Conservation (phyloP, 768 basidiomycete genomes). For the Chlorophyllum brunneum region DNA sequence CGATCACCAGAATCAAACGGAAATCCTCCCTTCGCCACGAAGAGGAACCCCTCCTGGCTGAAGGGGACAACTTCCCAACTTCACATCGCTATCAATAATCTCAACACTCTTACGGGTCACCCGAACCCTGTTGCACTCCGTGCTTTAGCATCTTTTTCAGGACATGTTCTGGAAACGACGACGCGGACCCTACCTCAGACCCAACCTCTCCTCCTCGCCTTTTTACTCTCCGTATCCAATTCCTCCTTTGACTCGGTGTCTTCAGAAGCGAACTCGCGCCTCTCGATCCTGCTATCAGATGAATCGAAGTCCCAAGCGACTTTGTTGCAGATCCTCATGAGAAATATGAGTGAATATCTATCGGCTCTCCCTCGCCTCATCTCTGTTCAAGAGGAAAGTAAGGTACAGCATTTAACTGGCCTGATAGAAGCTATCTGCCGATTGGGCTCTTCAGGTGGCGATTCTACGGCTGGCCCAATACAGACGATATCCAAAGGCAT, state of each 20-base stretch:
- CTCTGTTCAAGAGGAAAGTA: constrained; percentile 65
- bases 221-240: constrained; percentile 68
- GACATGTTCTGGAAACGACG: constrained; percentile 49
- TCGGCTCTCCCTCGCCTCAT: constrained; percentile 70
- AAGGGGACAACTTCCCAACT: constrained; percentile 79
- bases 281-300: constrained; percentile 42
- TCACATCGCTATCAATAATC: constrained; percentile 73
- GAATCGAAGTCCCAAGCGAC: constrained; percentile 39
- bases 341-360: constrained; percentile 62
- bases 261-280: constrained; percentile 37
- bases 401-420: constrained; percentile 63
- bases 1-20: constrained; percentile 14
- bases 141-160: constrained; percentile 55
- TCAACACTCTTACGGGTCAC: constrained; percentile 70
- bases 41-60: constrained; percentile 74
- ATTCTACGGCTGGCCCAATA: constrained; percentile 27
- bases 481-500: constrained; percentile 44
- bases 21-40: constrained; percentile 42
- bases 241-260: constrained; percentile 55
- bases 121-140: constrained; percentile 61
- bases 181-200: constrained; percentile 62
- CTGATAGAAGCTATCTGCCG: constrained; percentile 71
- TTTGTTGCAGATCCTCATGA: constrained; percentile 54
- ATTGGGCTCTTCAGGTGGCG: constrained; percentile 28
- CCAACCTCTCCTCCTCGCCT: constrained; percentile 64